phyloP scores from a whole-genome alignment of 495 filamentous ascomycete genomes.

The Chaetomium fimeti region DNA sequence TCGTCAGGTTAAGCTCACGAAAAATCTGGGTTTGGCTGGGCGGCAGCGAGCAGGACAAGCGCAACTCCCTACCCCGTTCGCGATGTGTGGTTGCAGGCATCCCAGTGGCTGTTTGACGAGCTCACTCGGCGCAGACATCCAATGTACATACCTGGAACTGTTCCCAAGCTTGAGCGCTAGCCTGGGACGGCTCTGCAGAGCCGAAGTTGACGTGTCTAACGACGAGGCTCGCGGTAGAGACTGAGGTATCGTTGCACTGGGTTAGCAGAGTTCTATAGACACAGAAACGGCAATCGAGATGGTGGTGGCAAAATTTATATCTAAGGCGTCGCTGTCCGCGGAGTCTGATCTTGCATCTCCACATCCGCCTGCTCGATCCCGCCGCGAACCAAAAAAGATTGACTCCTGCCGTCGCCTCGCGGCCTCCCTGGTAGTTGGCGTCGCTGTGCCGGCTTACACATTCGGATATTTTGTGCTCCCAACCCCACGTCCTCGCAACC shows the following conservation, averaged over 20 bases:
- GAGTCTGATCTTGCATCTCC: conserved; percentile 16
- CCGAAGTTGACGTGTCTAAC: conserved; percentile 30
- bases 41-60: conserved; percentile 3
- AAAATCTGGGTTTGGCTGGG: conserved; percentile 20
- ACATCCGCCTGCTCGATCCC: conserved; percentile 12
- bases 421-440: conserved; percentile 8
- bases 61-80: background rate
- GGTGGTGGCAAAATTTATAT: conserved; percentile 16
- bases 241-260: conserved; percentile 26
- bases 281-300: conserved; percentile 19
- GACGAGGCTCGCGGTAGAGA: conserved; percentile 9
- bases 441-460: background rate
- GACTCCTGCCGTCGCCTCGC: conserved; percentile 7
- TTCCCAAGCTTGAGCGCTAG: conserved; percentile 14
- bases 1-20: conserved; percentile 22
- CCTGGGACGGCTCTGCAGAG: conserved; percentile 23
- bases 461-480: conserved; percentile 10
- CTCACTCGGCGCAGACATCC: conserved; percentile 16
- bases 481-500: conserved; percentile 5
- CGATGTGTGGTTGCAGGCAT: conserved; percentile 19
- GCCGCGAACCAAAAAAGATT: conserved; percentile 5
- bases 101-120: conserved; percentile 19
- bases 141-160: conserved; percentile 24
- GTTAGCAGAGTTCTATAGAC: conserved; percentile 17
- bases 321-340: conserved; percentile 25